phyloP scores from a whole-genome alignment of 1,284 basidiomycete genomes.

The Butyriboletus regius region DNA sequence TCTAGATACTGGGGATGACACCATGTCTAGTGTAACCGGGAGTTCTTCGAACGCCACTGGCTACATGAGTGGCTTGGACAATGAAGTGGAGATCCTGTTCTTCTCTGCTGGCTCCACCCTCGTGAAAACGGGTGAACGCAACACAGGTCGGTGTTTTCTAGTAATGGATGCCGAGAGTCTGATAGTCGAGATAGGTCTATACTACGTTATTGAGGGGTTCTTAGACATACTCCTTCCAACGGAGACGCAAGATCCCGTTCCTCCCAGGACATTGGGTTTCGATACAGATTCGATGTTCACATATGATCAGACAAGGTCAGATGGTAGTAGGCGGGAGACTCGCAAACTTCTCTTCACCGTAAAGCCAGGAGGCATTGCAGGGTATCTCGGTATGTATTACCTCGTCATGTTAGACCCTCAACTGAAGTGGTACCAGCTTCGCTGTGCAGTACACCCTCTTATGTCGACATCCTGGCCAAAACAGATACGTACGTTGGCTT shows the following conservation, averaged over 20 bases:
- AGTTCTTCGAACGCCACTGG: slow-evolving; percentile 53
- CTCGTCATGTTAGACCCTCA: background rate
- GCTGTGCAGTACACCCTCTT: slow-evolving; percentile 84
- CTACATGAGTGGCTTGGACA: slow-evolving; percentile 75
- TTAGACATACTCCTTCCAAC: slow-evolving; percentile 79
- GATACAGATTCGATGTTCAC: slow-evolving; percentile 23
- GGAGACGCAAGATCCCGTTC: slow-evolving; percentile 33
- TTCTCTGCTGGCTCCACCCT: slow-evolving; percentile 82
- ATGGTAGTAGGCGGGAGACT: slow-evolving; percentile 17
- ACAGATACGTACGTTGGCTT: slow-evolving; percentile 97
- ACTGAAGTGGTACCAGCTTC: slow-evolving; percentile 51
- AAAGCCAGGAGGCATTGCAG: slow-evolving; percentile 95
- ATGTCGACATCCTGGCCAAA: slow-evolving; percentile 93
- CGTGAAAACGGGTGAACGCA: slow-evolving; percentile 83
- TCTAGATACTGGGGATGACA: slow-evolving; percentile 66
- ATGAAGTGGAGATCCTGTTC: slow-evolving; percentile 92
- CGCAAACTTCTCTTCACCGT: slow-evolving; percentile 82
- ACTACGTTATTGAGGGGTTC: slow-evolving; percentile 97
- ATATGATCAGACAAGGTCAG: slow-evolving; percentile 14
- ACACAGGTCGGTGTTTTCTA: slow-evolving; percentile 53
- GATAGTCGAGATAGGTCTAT: slow-evolving; percentile 56
- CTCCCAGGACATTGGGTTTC: slow-evolving; percentile 20
- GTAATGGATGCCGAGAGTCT: background rate
- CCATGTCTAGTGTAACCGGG: slow-evolving; percentile 56
- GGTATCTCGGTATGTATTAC: slow-evolving; percentile 71